A percentile compares a stretch with the other conserved stretches of the same genome.
Evolutionary conservation across 371 early-diverging fungal genomes (phyloP).

Genomic region (Mucor velutinosus): DNA sequence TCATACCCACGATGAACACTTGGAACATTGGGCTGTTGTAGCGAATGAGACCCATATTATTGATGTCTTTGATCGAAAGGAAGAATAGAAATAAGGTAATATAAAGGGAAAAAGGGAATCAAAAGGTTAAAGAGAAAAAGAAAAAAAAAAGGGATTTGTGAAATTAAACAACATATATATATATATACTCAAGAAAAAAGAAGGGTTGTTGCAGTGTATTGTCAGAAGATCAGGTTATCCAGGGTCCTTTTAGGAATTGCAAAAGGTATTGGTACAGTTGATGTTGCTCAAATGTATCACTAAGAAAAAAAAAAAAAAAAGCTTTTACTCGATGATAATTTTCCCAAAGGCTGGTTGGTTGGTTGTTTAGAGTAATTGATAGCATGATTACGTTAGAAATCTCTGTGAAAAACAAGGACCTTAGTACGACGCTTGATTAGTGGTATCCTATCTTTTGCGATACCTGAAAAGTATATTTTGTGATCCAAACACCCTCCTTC

Average conservation of each 20-base stretch:
- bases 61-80: background rate
- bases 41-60: slow-evolving; percentile 26
- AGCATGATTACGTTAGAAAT: slow-evolving; percentile 24
- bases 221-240: slow-evolving; percentile 19
- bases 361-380: background rate
- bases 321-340: background rate
- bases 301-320: background rate
- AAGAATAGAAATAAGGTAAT: background rate
- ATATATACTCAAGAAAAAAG: slow-evolving; percentile 3
- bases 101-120: background rate
- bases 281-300: slow-evolving; percentile 24
- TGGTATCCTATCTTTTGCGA: slow-evolving; percentile 13
- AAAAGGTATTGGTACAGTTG: slow-evolving; percentile 12
- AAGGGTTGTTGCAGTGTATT: background rate
- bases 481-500: background rate
- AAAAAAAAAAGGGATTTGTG: slow-evolving; percentile 5
- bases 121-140: slow-evolving; percentile 7
- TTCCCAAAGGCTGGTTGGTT: slow-evolving; percentile 10
- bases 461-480: background rate
- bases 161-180: background rate
- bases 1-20: slow-evolving; percentile 67
- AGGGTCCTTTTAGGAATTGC: slow-evolving; percentile 24
- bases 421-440: slow-evolving; percentile 4
- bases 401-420: slow-evolving; percentile 15
- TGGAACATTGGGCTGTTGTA: slow-evolving; percentile 54